Percentiles rank a stretch among this genome's conserved stretches.
Evolutionary conservation across 306 rosid genomes (phyloP).

Genomic region (Glycyrrhiza uralensis): DNA sequence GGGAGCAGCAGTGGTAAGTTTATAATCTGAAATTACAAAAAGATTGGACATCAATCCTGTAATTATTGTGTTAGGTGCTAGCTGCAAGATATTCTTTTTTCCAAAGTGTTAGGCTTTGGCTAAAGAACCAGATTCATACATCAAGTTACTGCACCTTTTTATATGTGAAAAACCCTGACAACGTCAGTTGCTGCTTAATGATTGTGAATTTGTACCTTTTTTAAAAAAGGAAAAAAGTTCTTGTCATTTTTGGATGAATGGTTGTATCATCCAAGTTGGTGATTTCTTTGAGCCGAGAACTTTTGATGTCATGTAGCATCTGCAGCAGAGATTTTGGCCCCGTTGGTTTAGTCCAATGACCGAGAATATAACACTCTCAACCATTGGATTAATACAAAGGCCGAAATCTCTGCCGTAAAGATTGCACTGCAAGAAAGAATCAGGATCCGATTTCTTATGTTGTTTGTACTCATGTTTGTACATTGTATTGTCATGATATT

Average conservation of each 20-base stretch:
- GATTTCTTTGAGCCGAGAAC: too few species aligned
- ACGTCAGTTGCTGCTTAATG: not conserved
- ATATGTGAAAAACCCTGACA: not conserved
- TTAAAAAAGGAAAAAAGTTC: too few species aligned
- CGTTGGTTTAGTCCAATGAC: too few species aligned
- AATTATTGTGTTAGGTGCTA: conserved; percentile 22
- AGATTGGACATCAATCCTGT: conserved; percentile 18
- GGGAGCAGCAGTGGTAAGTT: conserved; percentile 1
- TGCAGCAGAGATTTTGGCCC: too few species aligned
- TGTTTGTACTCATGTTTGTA: not conserved
- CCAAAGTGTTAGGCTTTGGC: conserved; percentile 2
- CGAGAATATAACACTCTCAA: too few species aligned
- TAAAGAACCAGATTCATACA: not conserved
- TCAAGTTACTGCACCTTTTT: not conserved
- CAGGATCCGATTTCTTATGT: too few species aligned
- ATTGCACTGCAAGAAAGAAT: too few species aligned
- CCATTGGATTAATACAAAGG: too few species aligned
- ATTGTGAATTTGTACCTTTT: not conserved
- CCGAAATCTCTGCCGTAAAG: too few species aligned
- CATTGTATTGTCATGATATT: not conserved
- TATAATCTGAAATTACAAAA: conserved; percentile 11
- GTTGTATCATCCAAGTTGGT: not conserved
- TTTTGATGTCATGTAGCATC: too few species aligned
- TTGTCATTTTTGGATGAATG: not conserved
- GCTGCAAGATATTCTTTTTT: not conserved